Evolutionary conservation across 768 basidiomycete genomes (phyloP), one percentile per base, ranked within the genome.

Genomic region (Collybia mongolica): DNA sequence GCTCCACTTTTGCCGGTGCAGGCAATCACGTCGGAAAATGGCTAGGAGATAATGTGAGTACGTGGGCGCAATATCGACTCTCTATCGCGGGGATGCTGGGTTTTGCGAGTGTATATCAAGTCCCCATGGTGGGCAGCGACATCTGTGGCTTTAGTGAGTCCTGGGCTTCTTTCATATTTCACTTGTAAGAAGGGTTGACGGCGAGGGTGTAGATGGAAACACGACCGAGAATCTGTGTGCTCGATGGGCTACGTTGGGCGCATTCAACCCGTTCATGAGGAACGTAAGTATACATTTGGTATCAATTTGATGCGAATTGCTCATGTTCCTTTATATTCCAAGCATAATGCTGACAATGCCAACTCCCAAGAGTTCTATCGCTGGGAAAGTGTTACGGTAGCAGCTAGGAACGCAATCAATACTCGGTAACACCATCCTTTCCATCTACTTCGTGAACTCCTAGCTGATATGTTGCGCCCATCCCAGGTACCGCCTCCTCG

Each of bases 51-150:
- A 86, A 86, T 55, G 53, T 83, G 50, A 80, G 78, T 51, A 49
- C 59, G 2, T 86, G 84, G 83, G 71, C 67, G 0, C 78, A 86
- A 40, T 87, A 87, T 59, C 68, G 77, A 11, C 57, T 64, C 40
- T 82, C 80, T 4, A 84, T 88, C 50, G 74, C 83, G 2, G 84
- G 83, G 4, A 82, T 86, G 70, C 68, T 88, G 24, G 79, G 77
- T n/a, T 82, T 87, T 66, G 81, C 83, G 5, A 69, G 72, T 1
- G 64, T 88, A 14, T 87, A 77, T 59, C 83, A 86, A 55, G 65
- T 88, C 2, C 88, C 88, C 0, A 86, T 90, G 86, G 80, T 88
- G 28, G 88, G 88, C 2, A 79, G n/a, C n/a, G n/a, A n/a, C n/a
- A n/a, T n/a, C n/a, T n/a, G n/a, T n/a, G n/a, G n/a, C n/a, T n/a